These are phyloP conservation scores for Gynostemma pentaphyllum DNA, from an alignment of 306 rosid genomes.

Conservation along the genomic window DNA sequence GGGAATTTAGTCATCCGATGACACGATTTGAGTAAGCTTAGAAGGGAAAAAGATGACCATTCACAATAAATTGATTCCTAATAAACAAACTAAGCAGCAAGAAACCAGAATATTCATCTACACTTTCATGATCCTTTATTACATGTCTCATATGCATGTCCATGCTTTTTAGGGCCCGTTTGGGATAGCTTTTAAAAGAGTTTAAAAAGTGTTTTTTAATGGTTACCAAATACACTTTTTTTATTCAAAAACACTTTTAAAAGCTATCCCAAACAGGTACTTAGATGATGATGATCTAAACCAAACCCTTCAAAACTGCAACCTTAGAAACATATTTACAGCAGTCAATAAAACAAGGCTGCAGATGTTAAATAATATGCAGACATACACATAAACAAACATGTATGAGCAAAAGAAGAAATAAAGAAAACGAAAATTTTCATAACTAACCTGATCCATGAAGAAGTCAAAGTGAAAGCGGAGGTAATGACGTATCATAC, in stretches of 20 bases:
- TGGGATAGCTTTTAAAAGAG: no score
- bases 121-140: neutral
- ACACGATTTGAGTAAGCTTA: neutral
- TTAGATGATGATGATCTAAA: neutral
- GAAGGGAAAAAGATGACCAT: neutral
- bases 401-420: no score
- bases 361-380: neutral
- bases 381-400: neutral
- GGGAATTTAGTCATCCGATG: neutral
- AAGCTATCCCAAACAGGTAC: no score
- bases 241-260: no score
- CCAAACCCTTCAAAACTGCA: neutral
- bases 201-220: no score
- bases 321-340: neutral
- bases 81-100: neutral
- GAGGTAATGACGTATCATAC: slow-evolving; percentile 35
- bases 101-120: neutral
- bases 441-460: slow-evolving; percentile 85
- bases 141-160: no score
- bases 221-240: no score
- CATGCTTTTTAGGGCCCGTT: no score
- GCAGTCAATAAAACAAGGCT: neutral
- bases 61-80: neutral
- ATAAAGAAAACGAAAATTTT: neutral
- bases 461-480: slow-evolving; percentile 69